Evolutionary conservation across 2,329 filamentous ascomycete genomes (phyloP).

Genomic region (Pseudocercospora pini-densiflorae): DNA sequence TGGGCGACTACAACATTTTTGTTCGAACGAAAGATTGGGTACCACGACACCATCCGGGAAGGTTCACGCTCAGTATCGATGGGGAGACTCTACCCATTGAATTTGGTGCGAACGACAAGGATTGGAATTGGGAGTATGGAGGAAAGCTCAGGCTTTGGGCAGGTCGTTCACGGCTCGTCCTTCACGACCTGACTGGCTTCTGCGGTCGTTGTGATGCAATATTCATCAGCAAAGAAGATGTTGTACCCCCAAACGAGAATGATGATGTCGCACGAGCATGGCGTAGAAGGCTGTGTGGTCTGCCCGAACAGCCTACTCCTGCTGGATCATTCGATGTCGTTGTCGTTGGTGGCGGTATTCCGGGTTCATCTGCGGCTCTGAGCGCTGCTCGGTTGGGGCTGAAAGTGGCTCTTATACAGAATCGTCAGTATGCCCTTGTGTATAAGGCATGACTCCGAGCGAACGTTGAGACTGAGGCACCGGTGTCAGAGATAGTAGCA

Average conservation of each 20-base stretch:
- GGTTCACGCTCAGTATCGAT: constrained; percentile 2
- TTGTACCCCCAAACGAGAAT: not conserved
- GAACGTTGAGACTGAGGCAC: too few relatives aligned
- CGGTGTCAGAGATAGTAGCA: too few relatives aligned
- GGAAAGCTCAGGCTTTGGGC: not conserved
- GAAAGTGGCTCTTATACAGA: not conserved
- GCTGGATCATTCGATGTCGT: not conserved
- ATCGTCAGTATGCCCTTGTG: too few relatives aligned
- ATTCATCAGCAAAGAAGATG: not conserved
- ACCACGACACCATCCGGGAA: constrained; percentile 1
- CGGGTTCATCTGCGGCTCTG: not conserved
- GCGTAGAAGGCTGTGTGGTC: not conserved
- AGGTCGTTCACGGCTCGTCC: not conserved
- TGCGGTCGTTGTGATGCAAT: not conserved
- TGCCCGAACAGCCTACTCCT: not conserved
- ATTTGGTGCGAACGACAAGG: not conserved
- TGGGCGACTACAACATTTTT: constrained; percentile 2
- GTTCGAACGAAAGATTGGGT: constrained; percentile 8
- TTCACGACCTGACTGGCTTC: constrained; percentile 5
- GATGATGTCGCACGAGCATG: not conserved
- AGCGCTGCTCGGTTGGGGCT: not conserved
- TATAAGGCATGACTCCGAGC: too few relatives aligned
- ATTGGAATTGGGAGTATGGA: constrained; percentile 2
- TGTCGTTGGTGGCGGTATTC: not conserved
- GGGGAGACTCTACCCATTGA: not conserved